A percentile compares a stretch with the other conserved stretches of the same genome.
Conservation (phyloP, 192 early-diverging fungal species). For the Coemansia furcata region DNA sequence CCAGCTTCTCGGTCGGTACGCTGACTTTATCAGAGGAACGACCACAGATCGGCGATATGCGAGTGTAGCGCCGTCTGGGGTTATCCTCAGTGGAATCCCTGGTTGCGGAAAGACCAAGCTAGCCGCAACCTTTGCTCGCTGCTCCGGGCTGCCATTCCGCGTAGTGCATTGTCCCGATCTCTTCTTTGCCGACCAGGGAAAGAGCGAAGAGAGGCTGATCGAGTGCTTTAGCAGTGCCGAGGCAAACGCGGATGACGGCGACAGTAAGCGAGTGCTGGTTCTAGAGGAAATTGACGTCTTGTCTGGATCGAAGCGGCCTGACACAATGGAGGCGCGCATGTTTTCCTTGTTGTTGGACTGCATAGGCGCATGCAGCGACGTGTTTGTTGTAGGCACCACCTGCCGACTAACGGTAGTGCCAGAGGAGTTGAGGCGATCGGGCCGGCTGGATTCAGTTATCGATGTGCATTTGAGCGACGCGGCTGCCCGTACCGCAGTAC, state of each 20-base stretch:
- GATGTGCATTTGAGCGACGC: constrained; percentile 35
- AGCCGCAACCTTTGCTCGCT: constrained; percentile 26
- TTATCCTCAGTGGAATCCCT: constrained; percentile 43
- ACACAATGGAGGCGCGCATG: constrained; percentile 45
- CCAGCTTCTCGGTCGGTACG: constrained; percentile 22
- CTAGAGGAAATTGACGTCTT: constrained; percentile 51
- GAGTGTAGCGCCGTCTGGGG: constrained; percentile 19
- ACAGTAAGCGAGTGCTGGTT: constrained; percentile 18
- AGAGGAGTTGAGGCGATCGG: constrained; percentile 32
- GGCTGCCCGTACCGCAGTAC: constrained; percentile 23
- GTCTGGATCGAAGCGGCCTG: constrained; percentile 21
- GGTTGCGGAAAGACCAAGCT: constrained; percentile 47
- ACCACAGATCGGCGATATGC: not conserved
- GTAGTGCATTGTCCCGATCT: constrained; percentile 46
- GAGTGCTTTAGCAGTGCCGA: constrained; percentile 17
- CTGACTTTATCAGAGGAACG: constrained; percentile 8
- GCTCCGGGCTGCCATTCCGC: constrained; percentile 15
- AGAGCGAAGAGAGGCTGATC: constrained; percentile 34
- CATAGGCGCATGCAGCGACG: constrained; percentile 16
- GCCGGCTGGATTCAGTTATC: constrained; percentile 25
- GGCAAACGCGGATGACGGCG: not conserved
- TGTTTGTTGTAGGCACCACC: constrained; percentile 47
- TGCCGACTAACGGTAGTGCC: constrained; percentile 21
- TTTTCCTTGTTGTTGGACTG: constrained; percentile 37
- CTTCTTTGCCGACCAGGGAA: constrained; percentile 43